Evolutionary conservation across 352 stramenopile genomes (phyloP).

Genomic region (Pilasporangium apinafurcum): DNA sequence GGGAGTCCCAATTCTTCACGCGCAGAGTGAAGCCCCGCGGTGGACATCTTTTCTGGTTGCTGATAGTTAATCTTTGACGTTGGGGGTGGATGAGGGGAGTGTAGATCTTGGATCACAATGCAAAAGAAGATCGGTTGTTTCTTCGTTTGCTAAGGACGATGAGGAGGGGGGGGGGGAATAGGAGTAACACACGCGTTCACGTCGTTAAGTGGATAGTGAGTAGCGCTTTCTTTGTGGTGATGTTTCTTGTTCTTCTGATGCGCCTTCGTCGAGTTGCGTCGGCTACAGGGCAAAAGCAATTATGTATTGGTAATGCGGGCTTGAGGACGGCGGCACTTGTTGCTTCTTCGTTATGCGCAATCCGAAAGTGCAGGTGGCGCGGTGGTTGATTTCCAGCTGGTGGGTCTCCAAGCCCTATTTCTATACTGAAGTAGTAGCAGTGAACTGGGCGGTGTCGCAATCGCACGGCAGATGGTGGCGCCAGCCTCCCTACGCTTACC

Average conservation of each 20-base stretch:
- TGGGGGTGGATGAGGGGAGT: background rate
- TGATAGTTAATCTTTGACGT: background rate
- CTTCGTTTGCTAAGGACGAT: background rate
- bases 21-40: conserved; percentile 61
- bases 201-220: background rate
- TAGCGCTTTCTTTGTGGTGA: conserved; percentile 1
- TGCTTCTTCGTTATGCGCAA: too few relatives aligned
- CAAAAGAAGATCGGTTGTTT: background rate
- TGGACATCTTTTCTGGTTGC: conserved; percentile 30
- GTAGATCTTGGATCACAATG: background rate
- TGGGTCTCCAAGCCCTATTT: too few relatives aligned
- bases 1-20: conserved; percentile 64
- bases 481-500: too few relatives aligned
- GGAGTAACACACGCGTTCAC: too few relatives aligned
- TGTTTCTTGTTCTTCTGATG: background rate
- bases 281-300: conserved; percentile 51
- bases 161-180: too few relatives aligned
- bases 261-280: conserved; percentile 17
- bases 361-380: too few relatives aligned
- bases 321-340: too few relatives aligned
- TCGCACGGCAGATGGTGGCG: too few relatives aligned
- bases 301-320: conserved; percentile 57
- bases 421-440: too few relatives aligned
- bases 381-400: too few relatives aligned
- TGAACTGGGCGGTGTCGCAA: too few relatives aligned